These are phyloP conservation scores for Ophiognomonia clavigignenti-juglandacearum DNA, from an alignment of 2,329 filamentous ascomycete genomes.

Conservation along the genomic window DNA sequence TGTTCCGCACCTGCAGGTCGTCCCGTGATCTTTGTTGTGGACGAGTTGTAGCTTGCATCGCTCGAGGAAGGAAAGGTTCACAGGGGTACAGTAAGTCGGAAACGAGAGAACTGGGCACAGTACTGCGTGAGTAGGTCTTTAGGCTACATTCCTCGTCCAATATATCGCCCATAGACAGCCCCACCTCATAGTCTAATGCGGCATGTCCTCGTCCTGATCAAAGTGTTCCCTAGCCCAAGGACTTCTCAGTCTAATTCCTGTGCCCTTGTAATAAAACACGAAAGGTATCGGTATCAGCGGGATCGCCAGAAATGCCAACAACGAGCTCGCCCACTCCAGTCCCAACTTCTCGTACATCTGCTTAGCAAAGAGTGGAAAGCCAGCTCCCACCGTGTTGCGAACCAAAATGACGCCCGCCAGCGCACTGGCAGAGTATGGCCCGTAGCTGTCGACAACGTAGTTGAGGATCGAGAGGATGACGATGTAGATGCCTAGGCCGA, in stretches of 20 bases:
- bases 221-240: conserved; percentile 23
- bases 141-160: too few relatives aligned
- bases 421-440: conserved; percentile 1
- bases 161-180: too few relatives aligned
- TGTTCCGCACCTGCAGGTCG: too few relatives aligned
- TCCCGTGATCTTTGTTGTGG: too few relatives aligned
- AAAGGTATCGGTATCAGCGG: conserved; percentile 46
- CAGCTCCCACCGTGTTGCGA: conserved; percentile 49
- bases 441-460: conserved; percentile 9
- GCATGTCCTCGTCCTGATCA: conserved; percentile 9
- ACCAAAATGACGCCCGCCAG: conserved; percentile 34
- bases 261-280: conserved; percentile 47
- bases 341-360: conserved; percentile 45
- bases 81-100: too few relatives aligned
- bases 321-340: conserved; percentile 41
- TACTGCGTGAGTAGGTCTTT: too few relatives aligned
- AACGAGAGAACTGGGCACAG: too few relatives aligned
- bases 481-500: conserved; percentile 28
- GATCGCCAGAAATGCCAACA: conserved; percentile 44
- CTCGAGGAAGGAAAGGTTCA: too few relatives aligned
- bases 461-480: conserved; percentile 10
- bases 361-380: conserved; percentile 57
- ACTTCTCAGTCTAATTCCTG: conserved; percentile 32
- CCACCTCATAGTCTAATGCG: neutral
- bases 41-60: too few relatives aligned